Conservation (phyloP, 192 early-diverging fungal species). For the Coemansia sp. region DNA sequence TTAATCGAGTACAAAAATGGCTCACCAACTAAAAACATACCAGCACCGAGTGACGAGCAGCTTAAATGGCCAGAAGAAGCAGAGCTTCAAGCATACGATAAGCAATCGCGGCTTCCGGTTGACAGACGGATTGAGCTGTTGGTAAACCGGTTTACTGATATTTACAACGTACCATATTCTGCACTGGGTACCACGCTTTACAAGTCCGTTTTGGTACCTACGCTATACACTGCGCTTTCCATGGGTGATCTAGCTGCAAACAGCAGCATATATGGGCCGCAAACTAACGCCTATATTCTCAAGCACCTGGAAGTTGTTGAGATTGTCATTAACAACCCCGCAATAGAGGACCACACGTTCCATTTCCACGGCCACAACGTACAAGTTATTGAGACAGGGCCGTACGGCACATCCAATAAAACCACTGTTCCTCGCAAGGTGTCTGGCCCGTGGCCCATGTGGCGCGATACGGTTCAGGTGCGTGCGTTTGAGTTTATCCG, state of each 20-base stretch:
- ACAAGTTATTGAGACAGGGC: constrained; percentile 71
- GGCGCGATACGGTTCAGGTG: constrained; percentile 67
- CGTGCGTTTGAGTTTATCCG: constrained; percentile 61
- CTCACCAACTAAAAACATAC: not conserved
- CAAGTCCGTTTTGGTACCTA: constrained; percentile 61
- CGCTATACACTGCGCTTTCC: constrained; percentile 64
- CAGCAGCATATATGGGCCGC: constrained; percentile 62
- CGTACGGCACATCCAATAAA: not conserved
- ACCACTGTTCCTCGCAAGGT: constrained; percentile 1
- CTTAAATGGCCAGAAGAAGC: constrained; percentile 8
- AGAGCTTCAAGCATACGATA: not conserved
- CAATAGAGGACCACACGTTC: constrained; percentile 65
- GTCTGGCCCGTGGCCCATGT: constrained; percentile 11
- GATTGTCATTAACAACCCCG: constrained; percentile 70
- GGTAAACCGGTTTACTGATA: not conserved
- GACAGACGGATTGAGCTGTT: constrained; percentile 11
- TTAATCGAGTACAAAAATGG: constrained; percentile 13
- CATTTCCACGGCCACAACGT: constrained; percentile 86
- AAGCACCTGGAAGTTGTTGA: constrained; percentile 63
- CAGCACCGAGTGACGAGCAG: not conserved
- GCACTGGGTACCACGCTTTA: constrained; percentile 21
- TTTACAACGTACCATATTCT: not conserved
- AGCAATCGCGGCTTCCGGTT: constrained; percentile 6
- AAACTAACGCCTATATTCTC: constrained; percentile 65
- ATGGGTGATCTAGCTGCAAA: constrained; percentile 56